phyloP scores from a whole-genome alignment of 176 grass and related monocot species.

The Carex myosuroides region DNA sequence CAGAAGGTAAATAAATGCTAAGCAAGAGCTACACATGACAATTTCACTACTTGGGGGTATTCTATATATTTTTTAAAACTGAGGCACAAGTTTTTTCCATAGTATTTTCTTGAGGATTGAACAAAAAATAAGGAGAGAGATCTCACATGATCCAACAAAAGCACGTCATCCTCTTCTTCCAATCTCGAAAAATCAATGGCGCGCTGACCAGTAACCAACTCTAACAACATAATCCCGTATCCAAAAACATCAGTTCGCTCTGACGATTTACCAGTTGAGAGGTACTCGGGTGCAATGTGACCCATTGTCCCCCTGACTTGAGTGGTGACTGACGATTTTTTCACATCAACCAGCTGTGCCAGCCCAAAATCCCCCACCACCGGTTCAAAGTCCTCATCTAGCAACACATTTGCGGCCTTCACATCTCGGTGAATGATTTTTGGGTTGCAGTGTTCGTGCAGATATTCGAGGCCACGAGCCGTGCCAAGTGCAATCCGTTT shows the following conservation, averaged over 20 bases:
- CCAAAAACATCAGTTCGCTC: conserved; percentile 96
- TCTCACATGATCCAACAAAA: conserved; percentile 94
- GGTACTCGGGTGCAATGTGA: conserved; percentile 94
- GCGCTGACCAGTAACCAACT: conserved; percentile 84
- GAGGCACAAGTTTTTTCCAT: background rate
- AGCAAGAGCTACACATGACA: background rate
- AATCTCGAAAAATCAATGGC: conserved; percentile 92
- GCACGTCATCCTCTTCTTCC: conserved; percentile 95
- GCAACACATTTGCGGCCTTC: conserved; percentile 92
- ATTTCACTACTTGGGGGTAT: background rate
- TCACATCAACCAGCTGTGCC: conserved; percentile 91
- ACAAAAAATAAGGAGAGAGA: background rate
- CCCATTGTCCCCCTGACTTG: conserved; percentile 98
- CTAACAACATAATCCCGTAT: conserved; percentile 94
- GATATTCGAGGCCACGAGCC: conserved; percentile 82
- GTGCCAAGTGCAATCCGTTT: conserved; percentile 92
- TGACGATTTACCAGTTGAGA: conserved; percentile 89
- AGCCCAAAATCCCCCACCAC: conserved; percentile 93
- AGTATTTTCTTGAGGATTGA: background rate
- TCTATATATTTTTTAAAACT: background rate
- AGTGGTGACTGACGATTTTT: conserved; percentile 90
- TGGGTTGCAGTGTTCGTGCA: conserved; percentile 95
- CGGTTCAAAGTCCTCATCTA: conserved; percentile 84
- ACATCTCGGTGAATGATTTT: conserved; percentile 98
- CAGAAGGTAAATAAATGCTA: background rate